Evolutionary conservation across 106 monocot genomes (phyloP), one percentile per base, ranked within the genome.

Genomic region (Dendrobium nobile): DNA sequence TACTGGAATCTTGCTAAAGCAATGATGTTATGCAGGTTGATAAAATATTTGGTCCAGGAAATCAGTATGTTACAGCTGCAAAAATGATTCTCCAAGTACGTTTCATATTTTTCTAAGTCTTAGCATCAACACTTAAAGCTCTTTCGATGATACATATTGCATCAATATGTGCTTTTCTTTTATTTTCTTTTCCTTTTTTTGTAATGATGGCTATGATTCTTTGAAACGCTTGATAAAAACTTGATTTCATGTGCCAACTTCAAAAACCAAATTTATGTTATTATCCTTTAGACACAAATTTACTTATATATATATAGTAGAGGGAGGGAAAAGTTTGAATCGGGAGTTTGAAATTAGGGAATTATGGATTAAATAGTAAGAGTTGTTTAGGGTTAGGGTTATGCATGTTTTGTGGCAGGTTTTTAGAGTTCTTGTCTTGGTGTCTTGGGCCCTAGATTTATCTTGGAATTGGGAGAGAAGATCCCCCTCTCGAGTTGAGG

Each of bases 61-160:
- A 99, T 81, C 98, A 99, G 75, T 99, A 99, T 87, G 98, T 99
- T 59, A 99, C 95, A 70, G 98, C 91, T 82, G 98, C 98, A 54
- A 99, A 99, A 88, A 99, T 99, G 98, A 88, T 95, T 87, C 92
- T 99, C 48, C 98, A 99, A 81, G 98, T 99, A 89, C 70, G 92
- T 26, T 65, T n/a, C 26, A 41, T 78, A 43, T 72, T 81, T 42
- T 61, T 45, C 43, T 40, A 20, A 72, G 77, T 0, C 27, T 77
- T 74, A 74, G 9, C 37, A 70, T 74, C 8, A 74, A 31, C 19
- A 8, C 43, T n/a, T 7, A 74, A 44, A 43, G 43, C 43, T 43
- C 4, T 74, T 20, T 61, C 3, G 3, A 37, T 37, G 37, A 37
- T 37, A 37, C 37, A 37, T 37, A 37, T 37, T 51, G 51, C 13